Base-by-base conservation (phyloP, 169 alveolate species). In the Plasmodium fragile region DNA sequence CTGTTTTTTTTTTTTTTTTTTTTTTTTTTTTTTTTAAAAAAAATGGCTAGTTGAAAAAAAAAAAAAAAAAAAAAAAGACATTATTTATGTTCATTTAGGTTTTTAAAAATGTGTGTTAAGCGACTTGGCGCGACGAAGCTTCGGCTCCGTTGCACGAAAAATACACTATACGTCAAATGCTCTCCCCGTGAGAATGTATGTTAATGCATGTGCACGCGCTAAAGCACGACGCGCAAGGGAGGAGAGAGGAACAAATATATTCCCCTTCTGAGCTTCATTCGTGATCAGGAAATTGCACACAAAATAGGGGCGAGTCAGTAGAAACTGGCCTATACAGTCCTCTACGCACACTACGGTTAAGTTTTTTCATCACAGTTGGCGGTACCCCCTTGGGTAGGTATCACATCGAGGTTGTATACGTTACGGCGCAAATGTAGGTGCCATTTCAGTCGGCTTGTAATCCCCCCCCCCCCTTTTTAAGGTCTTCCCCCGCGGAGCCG, bases 401-500 rank as follows among this genome's bases (percentile, higher is more conserved):
- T 8, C 16, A 49, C 22, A 49, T 13, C 4, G 22, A 18, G 59
- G 59, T 2, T 49, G 6, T 49, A 11, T 3, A 7, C 59, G 3
- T 3, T 49, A 22, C 53, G 16, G n/a, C 32, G 0, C 75, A 7
- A 28, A 0, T 2, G 13, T 22, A 1, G 75, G 10, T 1, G 39
- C 4, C 30, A 65, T 8, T 25, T 25, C 16, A 0, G 11, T 65
- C 7, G 36, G 36, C 1, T 1, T 65, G 30, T 8, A 16, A 4
- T n/a, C 30, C 16, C 36, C 36, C n/a, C 10, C 10, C 36, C 30
- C 16, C 36, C 36, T 8, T 4, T 7, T 70, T 69, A 83, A 34
- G 34, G 39, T 25, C 77, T 83, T 4, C 55, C 34, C 4, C 75
- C 82, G n/a, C 77, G 71, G 36, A 83, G 71, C 34, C 69, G 55